phyloP scores from a whole-genome alignment of 129 eudicot genomes.

The Pittosporum tobira region DNA sequence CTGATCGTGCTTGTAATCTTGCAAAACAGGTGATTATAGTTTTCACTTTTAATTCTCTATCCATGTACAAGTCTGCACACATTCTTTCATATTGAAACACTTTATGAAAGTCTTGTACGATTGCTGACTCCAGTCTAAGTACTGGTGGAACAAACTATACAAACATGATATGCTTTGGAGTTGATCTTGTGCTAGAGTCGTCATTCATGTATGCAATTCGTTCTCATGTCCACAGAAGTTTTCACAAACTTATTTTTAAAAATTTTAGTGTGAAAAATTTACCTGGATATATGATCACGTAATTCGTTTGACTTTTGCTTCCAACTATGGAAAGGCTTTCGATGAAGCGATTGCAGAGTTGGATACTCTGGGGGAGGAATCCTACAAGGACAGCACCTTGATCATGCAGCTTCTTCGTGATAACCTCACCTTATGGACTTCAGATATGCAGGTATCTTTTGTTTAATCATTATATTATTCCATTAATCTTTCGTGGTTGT shows the following conservation, averaged over 20 bases:
- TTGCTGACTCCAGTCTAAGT: background rate
- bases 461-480: background rate
- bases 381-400: conserved; percentile 32
- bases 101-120: too few relatives aligned
- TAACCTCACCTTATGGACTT: conserved; percentile 34
- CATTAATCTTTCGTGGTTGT: background rate
- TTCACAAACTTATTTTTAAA: background rate
- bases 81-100: background rate
- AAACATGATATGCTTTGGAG: background rate
- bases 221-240: background rate
- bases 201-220: background rate
- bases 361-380: conserved; percentile 37
- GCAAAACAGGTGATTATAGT: conserved; percentile 67
- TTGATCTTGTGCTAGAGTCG: background rate
- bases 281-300: background rate
- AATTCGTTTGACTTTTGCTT: background rate
- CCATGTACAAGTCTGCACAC: background rate
- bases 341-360: conserved; percentile 38
- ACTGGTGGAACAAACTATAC: background rate
- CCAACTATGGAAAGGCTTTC: conserved; percentile 25
- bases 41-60: too few relatives aligned
- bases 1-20: conserved; percentile 83
- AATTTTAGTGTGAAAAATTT: background rate
- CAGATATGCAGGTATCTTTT: conserved; percentile 33
- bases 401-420: conserved; percentile 39